phyloP scores from a whole-genome alignment of 164 flowering plant species.

The Piper longum region DNA sequence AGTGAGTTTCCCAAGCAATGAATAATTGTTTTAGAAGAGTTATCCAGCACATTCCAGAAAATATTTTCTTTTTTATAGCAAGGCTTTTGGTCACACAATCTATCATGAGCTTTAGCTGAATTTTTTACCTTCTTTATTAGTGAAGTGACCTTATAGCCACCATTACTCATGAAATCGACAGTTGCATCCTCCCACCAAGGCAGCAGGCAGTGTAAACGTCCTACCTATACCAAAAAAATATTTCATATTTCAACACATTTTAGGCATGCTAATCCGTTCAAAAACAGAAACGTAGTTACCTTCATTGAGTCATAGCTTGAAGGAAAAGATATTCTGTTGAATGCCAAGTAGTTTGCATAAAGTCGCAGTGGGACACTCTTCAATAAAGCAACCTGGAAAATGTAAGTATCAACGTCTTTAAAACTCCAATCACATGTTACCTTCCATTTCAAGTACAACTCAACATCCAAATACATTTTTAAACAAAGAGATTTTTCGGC shows the following conservation, averaged over 20 bases:
- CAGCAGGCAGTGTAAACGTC: constrained; percentile 75
- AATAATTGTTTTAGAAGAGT: no score
- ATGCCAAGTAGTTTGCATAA: constrained; percentile 16
- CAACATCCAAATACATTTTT: neutral
- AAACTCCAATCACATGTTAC: neutral
- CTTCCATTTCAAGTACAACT: neutral
- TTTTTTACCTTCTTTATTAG: constrained; percentile 45
- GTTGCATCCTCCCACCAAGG: constrained; percentile 98
- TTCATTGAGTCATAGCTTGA: constrained; percentile 16
- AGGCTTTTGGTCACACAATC: neutral
- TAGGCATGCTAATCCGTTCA: no score
- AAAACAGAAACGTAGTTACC: constrained; percentile 8
- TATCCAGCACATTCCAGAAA: no score
- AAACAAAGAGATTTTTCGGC: no score
- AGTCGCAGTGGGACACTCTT: constrained; percentile 24
- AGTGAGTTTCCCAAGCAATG: no score
- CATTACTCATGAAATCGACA: constrained; percentile 71
- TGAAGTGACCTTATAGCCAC: constrained; percentile 62
- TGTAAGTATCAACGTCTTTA: neutral
- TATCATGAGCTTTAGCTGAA: no score
- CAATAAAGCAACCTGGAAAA: constrained; percentile 21
- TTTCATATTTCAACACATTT: no score
- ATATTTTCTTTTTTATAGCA: no score
- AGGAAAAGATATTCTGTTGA: constrained; percentile 9
- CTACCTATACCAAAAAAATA: constrained; percentile 25